Conservation (phyloP, 352 stramenopile genomes). For the Thalassiosira exigua region DNA sequence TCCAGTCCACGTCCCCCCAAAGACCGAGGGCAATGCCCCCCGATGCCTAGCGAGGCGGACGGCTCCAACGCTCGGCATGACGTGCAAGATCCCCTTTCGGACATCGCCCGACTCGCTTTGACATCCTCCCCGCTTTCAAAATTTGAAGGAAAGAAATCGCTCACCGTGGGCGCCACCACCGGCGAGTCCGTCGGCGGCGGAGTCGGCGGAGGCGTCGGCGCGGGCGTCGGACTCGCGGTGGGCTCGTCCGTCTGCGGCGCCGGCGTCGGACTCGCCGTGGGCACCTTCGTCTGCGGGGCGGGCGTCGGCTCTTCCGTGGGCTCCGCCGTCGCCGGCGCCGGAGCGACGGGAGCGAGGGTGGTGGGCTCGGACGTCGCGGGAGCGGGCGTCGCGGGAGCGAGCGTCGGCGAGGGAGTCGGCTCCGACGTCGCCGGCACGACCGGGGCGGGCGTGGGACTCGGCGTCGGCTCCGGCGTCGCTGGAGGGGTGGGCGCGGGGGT, state of each 20-base stretch:
- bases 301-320: slow-evolving; percentile 1
- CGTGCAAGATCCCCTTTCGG: no score
- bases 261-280: slow-evolving; percentile 15
- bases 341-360: slow-evolving; percentile 5
- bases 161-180: background rate
- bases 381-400: background rate
- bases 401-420: background rate
- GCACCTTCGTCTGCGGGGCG: no score
- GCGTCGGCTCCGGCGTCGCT: background rate
- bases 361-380: background rate
- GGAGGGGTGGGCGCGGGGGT: background rate
- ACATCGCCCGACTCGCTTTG: no score
- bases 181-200: background rate
- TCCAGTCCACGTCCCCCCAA: background rate
- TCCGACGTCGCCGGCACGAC: background rate
- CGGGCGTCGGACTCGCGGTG: background rate
- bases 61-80: no score
- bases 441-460: background rate
- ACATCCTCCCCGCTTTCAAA: no score
- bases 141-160: no score
- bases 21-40: background rate
- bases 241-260: slow-evolving; percentile 9
- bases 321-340: background rate
- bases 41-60: no score
- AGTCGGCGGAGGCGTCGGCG: background rate